A percentile compares a stretch with the other conserved stretches of the same genome.
Evolutionary conservation across 2,329 filamentous ascomycete genomes (phyloP).

Genomic region (Hypoxylon sp.): DNA sequence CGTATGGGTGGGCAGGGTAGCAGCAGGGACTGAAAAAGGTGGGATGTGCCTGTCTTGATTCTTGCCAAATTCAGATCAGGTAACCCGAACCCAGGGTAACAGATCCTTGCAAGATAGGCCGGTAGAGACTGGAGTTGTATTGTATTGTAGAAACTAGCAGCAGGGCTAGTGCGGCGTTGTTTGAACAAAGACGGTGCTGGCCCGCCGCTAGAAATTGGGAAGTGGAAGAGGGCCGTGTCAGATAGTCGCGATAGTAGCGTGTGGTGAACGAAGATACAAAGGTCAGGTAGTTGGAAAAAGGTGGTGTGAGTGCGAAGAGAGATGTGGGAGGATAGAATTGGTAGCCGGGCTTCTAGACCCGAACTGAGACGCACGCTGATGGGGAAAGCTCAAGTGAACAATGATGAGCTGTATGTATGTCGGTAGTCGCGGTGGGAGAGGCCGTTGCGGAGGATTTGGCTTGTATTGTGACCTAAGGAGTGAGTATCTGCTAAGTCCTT

Average conservation of each 20-base stretch:
- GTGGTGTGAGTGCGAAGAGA: slow-evolving; percentile 34
- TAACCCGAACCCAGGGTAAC: slow-evolving; percentile 45
- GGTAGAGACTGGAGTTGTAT: slow-evolving; percentile 41
- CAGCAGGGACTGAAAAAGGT: slow-evolving; percentile 40
- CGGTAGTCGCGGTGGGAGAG: slow-evolving; percentile 43
- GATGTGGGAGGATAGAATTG: slow-evolving; percentile 35
- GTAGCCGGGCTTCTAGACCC: slow-evolving; percentile 43
- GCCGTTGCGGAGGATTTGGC: slow-evolving; percentile 25
- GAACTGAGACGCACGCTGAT: slow-evolving; percentile 38
- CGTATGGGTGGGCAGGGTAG: slow-evolving; percentile 34
- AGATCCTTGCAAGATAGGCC: slow-evolving; percentile 40
- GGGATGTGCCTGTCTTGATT: slow-evolving; percentile 42
- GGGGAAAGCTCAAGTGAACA: slow-evolving; percentile 39
- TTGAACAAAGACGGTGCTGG: slow-evolving; percentile 31
- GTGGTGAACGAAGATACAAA: slow-evolving; percentile 3
- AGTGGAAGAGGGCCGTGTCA: not conserved
- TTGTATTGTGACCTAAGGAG: slow-evolving; percentile 39
- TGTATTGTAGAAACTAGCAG: slow-evolving; percentile 26
- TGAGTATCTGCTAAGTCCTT: slow-evolving; percentile 39
- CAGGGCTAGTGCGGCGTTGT: slow-evolving; percentile 22
- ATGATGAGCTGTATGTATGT: slow-evolving; percentile 44
- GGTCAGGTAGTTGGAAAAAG: slow-evolving; percentile 22
- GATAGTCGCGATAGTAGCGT: slow-evolving; percentile 18
- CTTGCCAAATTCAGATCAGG: slow-evolving; percentile 45
- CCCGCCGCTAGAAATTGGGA: slow-evolving; percentile 11